phyloP scores from a whole-genome alignment of 306 rosid genomes.

The Adenanthera pavonina region DNA sequence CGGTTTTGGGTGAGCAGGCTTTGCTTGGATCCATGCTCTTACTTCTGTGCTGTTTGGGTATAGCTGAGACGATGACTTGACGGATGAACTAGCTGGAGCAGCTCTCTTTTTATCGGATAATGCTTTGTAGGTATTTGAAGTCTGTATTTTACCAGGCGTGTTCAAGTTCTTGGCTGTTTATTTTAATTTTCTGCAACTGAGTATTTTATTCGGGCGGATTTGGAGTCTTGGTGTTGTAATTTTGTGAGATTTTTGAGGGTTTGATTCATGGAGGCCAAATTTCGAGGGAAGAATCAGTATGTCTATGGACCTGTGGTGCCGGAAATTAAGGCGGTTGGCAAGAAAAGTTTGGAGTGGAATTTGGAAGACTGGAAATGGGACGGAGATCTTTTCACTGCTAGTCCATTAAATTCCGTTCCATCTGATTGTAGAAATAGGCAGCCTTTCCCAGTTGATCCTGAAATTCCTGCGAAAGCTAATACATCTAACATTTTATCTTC shows the following conservation, averaged over 20 bases:
- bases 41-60: conserved; percentile 35
- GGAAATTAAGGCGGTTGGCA: conserved; percentile 64
- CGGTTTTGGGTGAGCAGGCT: conserved; percentile 47
- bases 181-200: conserved; percentile 37
- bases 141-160: conserved; percentile 10
- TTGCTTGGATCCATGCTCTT: conserved; percentile 51
- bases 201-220: conserved; percentile 39
- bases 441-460: conserved; percentile 63
- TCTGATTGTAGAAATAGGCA: conserved; percentile 63
- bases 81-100: conserved; percentile 36
- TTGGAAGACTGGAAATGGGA: conserved; percentile 88
- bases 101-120: conserved; percentile 5
- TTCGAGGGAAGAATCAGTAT: conserved; percentile 55
- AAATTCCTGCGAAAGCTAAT: conserved; percentile 50
- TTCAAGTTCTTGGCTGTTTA: conserved; percentile 29
- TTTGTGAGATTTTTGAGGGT: conserved; percentile 13
- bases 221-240: conserved; percentile 46
- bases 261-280: conserved; percentile 65
- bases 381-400: conserved; percentile 80
- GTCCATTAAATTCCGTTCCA: conserved; percentile 59
- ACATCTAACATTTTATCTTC: conserved; percentile 59
- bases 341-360: conserved; percentile 80
- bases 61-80: conserved; percentile 38
- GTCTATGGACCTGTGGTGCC: conserved; percentile 52
- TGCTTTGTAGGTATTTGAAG: conserved; percentile 22